Evolutionary conservation across 2,329 filamentous ascomycete genomes (phyloP), one percentile per base, ranked within the genome.

Genomic region (Nothomitra cinnamomea): DNA sequence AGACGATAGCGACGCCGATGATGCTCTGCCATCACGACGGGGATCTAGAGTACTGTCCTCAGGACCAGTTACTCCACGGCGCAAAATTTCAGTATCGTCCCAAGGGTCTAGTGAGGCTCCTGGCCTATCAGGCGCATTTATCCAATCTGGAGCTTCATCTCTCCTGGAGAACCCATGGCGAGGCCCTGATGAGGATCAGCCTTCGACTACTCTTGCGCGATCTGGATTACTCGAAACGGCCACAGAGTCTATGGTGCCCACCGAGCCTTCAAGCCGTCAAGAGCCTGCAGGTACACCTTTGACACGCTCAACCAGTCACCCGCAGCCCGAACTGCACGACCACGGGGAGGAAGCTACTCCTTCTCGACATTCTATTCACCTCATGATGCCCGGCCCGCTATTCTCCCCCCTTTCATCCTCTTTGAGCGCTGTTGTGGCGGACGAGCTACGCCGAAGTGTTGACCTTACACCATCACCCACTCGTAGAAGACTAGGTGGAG

Each of bases 361-460:
- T 7, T 48, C 74, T 73, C 0, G 17, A 28, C 6, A 28, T 24
- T 35, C 25, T 32, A 69, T 77, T 17, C 70, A 70, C 2, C 72
- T 71, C 2, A 75, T 83, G 38, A 70, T 77, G 2, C 75, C 75
- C 2, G 77, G 77, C 0, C 75, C 78, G 4, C 66, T 83, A 3
- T 72, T 80, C 1, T 75, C 75, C 28, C 78, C 81, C 0, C 68
- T 84, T 1, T 79, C 75, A 1, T 75, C 75, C 1, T 75, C 75
- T 0, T 69, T 85, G 15, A 78, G 72, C 61, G 80, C 76, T 1
- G 75, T 84, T 49, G 78, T 84, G 4, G 80, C 79, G 7, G 80
- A 84, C 57, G 74, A 78, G 21, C 68, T 83, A 24, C 73, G 79
- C n/a, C 73, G 77, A 15, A 75, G 77, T 13, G 69, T 76, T 56